A percentile compares a stretch with the other conserved stretches of the same genome.
Evolutionary conservation across 768 basidiomycete genomes (phyloP).

Genomic region (Steccherinum ochraceum): DNA sequence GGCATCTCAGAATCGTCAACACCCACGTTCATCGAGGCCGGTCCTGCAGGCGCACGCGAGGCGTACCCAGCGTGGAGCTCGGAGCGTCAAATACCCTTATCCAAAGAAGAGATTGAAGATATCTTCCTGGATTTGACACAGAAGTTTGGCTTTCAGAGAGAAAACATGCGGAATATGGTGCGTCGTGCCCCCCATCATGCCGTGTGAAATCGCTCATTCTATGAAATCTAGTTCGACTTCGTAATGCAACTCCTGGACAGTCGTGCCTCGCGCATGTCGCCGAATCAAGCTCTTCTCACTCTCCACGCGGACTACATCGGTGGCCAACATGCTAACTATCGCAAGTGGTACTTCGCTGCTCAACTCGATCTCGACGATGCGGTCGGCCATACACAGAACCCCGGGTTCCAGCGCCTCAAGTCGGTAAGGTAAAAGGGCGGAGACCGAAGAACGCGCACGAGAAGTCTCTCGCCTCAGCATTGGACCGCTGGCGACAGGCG

Average conservation of each 20-base stretch:
- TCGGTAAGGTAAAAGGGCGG: constrained; percentile 53
- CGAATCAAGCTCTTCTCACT: constrained; percentile 90
- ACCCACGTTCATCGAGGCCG: constrained; percentile 65
- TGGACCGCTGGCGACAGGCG: constrained; percentile 92
- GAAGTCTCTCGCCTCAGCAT: constrained; percentile 72
- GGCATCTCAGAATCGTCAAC: constrained; percentile 66
- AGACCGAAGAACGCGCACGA: constrained; percentile 51
- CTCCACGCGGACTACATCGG: constrained; percentile 99
- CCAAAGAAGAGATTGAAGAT: constrained; percentile 99
- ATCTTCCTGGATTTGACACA: constrained; percentile 95
- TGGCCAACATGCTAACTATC: constrained; percentile 96
- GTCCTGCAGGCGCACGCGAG: constrained; percentile 56
- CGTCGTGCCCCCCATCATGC: constrained; percentile 6
- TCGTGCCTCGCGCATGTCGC: constrained; percentile 94
- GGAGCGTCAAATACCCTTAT: constrained; percentile 92
- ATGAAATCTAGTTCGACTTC: constrained; percentile 85
- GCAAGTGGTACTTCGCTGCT: constrained; percentile 99
- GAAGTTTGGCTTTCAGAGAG: constrained; percentile 97
- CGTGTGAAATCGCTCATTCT: background rate
- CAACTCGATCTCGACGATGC: constrained; percentile 98
- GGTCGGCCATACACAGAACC: constrained; percentile 87
- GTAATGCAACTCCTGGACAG: constrained; percentile 97
- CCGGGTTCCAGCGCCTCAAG: constrained; percentile 78
- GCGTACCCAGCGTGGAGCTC: constrained; percentile 92
- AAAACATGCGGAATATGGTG: constrained; percentile 95